Evolutionary conservation across 371 early-diverging fungal genomes (phyloP).

Genomic region (Massospora cicadina): DNA sequence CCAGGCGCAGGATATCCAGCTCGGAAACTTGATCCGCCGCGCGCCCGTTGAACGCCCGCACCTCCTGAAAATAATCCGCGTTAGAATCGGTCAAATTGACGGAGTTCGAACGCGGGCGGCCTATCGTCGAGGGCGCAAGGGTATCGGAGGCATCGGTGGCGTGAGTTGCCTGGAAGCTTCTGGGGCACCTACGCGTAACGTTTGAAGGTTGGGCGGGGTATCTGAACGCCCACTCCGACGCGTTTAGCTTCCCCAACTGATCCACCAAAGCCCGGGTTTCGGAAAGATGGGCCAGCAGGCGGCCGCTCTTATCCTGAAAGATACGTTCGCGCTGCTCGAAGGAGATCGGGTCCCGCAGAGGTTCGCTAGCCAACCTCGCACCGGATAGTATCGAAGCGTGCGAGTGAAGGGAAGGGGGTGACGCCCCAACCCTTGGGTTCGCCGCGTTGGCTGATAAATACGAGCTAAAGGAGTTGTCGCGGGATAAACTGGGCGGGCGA

Average conservation of each 20-base stretch:
- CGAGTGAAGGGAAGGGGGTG: neutral
- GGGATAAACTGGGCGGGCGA: no score
- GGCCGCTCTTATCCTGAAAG: neutral
- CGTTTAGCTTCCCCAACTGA: neutral
- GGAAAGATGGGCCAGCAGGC: neutral
- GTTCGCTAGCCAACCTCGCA: neutral
- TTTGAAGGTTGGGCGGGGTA: neutral
- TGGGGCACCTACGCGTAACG: neutral
- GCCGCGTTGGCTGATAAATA: no score
- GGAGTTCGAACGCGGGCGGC: neutral
- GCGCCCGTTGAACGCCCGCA: neutral
- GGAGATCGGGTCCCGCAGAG: constrained; percentile 20
- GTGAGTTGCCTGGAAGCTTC: neutral
- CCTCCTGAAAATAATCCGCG: neutral
- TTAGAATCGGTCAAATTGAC: neutral
- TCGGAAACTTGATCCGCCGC: neutral
- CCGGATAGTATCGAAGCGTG: neutral
- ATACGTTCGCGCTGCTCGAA: constrained; percentile 14
- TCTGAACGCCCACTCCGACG: constrained; percentile 6
- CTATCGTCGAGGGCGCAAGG: neutral
- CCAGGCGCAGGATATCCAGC: constrained; percentile 8
- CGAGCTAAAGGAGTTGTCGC: no score
- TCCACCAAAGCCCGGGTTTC: neutral
- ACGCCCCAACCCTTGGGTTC: neutral
- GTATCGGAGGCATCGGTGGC: neutral